Evolutionary conservation across 805 yeast genomes (phyloP), one percentile per base, ranked within the genome.

Genomic region (Zygosaccharomyces siamensis): DNA sequence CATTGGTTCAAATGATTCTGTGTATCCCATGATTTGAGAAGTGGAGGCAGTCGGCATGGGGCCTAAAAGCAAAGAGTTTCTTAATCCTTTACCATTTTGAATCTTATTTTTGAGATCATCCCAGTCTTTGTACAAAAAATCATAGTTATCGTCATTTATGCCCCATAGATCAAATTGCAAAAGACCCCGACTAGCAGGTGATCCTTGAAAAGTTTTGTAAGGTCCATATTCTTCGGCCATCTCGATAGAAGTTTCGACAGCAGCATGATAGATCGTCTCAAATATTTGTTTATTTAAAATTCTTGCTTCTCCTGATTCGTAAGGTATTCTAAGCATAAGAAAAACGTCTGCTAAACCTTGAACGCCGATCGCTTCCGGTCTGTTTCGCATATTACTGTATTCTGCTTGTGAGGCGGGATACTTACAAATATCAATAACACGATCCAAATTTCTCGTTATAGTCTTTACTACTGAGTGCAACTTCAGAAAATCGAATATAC

Each of bases 1-100:
- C 66, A 83, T 81, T 10, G 99, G 98, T 69, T 92, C 99, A 67
- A 92, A 92, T 70, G 97, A 90, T 72, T 92, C 98, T 59, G 83
- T 90, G 73, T 79, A 88, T 35, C 97, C 98, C 45, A 92, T 74
- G 45, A 92, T 90, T 72, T 89, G 97, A 3, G 98, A 92, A 1
- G 98, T 92, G 1, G 97, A 89, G 1, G 98, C 98, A 14, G 98
- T 92, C 39, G 98, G 98, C 98, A 92, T 92, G 46, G 97, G 93
- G 1, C 95, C 97, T 30, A 90, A 86, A 14, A 90, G 67, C 48
- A 92, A 71, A 4, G 97, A 90, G 70, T 90, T 90, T 61, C 97
- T 74, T 31, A 90, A 59, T 24, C 98, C 98, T 59, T 78, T 64
- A 78, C 72, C 52, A 50, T 69, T 66, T 31, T 69, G 68, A 50